These are phyloP conservation scores for Lepidium campestre DNA, from an alignment of 441 rosid species.

Conservation along the genomic window DNA sequence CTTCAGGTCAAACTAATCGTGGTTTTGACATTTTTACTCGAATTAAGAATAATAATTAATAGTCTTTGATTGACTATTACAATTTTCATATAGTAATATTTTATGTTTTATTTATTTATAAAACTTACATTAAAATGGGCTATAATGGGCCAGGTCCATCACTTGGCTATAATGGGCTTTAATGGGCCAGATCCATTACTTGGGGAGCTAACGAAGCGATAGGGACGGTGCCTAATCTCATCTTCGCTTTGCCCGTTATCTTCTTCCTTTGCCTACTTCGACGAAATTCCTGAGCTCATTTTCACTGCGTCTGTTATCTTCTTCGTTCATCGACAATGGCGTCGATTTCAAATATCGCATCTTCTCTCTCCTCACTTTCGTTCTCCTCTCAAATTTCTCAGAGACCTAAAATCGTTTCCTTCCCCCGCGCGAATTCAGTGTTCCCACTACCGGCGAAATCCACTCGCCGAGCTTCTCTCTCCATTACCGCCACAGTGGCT, in stretches of 20 bases:
- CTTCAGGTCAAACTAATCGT: too few species aligned
- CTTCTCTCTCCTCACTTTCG: constrained; percentile 70
- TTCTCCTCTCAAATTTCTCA: constrained; percentile 69
- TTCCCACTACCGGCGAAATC: constrained; percentile 32
- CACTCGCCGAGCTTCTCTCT: constrained; percentile 32
- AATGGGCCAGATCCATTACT: not conserved
- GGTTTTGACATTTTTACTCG: too few species aligned
- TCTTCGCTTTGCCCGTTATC: not conserved
- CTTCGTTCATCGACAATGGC: constrained; percentile 40
- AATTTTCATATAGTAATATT: too few species aligned
- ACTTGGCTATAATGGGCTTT: not conserved
- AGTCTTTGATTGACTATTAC: too few species aligned
- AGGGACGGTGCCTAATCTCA: not conserved
- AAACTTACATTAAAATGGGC: too few species aligned
- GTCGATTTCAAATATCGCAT: constrained; percentile 52
- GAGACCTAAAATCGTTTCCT: constrained; percentile 36
- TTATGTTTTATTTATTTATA: too few species aligned
- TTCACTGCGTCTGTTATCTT: constrained; percentile 16
- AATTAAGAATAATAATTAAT: too few species aligned
- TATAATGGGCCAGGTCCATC: too few species aligned
- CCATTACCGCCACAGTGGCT: constrained; percentile 48
- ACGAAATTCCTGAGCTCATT: not conserved
- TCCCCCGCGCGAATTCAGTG: constrained; percentile 24
- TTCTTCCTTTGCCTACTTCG: not conserved
- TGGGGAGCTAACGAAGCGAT: not conserved